Evolutionary conservation across 345 rosid genomes (phyloP).

Genomic region (Pseudoturritis turrita): DNA sequence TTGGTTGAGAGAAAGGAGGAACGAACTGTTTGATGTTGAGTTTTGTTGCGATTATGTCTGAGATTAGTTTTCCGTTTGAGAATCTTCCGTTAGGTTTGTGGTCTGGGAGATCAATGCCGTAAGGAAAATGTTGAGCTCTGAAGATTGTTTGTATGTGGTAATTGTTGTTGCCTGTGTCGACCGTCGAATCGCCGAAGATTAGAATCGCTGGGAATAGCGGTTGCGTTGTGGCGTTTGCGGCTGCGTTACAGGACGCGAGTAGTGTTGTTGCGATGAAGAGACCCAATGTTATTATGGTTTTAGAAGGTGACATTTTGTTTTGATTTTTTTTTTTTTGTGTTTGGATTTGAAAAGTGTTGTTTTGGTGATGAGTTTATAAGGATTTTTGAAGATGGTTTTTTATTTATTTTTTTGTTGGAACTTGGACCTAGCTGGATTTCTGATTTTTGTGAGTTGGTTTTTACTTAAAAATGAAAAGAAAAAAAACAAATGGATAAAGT

Average conservation of each 20-base stretch:
- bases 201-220: conserved; percentile 31
- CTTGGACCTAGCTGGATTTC: conserved; percentile 4
- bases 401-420: background rate
- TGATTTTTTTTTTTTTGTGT: background rate
- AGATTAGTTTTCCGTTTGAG: conserved; percentile 25
- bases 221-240: background rate
- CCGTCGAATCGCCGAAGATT: conserved; percentile 31
- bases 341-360: background rate
- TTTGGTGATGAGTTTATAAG: conserved; percentile 3
- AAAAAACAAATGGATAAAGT: background rate
- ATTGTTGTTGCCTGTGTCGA: conserved; percentile 33
- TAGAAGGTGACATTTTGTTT: background rate
- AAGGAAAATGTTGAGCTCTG: conserved; percentile 22
- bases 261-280: conserved; percentile 15
- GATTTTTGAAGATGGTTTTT: background rate
- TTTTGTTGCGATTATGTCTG: conserved; percentile 24
- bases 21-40: conserved; percentile 24
- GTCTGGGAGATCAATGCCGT: conserved; percentile 26
- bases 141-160: conserved; percentile 11
- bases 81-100: conserved; percentile 20
- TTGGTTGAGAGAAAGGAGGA: conserved; percentile 30
- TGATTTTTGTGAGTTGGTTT: background rate
- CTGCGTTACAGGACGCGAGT: conserved; percentile 7
- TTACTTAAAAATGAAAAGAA: background rate
- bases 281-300: background rate